Base-by-base conservation (phyloP, 371 early-diverging fungal genomes). In the Blakeslea trispora region DNA sequence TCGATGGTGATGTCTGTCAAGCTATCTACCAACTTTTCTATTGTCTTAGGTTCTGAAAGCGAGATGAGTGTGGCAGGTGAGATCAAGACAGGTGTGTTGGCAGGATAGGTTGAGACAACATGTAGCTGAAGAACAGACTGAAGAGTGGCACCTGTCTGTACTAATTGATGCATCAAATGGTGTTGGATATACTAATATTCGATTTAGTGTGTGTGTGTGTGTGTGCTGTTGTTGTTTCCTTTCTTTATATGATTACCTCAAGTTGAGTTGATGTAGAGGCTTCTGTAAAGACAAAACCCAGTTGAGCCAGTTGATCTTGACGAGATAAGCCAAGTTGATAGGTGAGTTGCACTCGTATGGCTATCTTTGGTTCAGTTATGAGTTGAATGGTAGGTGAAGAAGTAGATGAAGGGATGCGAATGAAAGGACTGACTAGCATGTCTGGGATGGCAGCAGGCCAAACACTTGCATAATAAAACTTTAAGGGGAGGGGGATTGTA, bases 41-140 rank as follows among this genome's bases (percentile, higher is more conserved):
- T 17, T 54, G 41, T 9, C 59, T 54, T 11, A 11, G 40, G n/a
- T n/a, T n/a, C n/a, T n/a, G n/a, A 7, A 28, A 28, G 28, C 7
- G 28, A 28, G 1, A 65, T 11, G 21, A 35, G 35, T 3, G 53
- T 65, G 1, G 56, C 65, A n/a, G 46, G 18, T n/a, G 60, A n/a
- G 1, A 65, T 15, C 8, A 55, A 18, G 0, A 65, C 53, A 14
- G 72, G 77, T 17, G 41, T 56, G n/a, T 64, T 42, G 0, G 59
- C 46, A 13, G 81, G 81, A 13, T 50, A 23, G 1, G 66, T 61
- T 0, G 69, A 68, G 13, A 63, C 40, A 18, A 82, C 52, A 71
- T 74, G 22, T 5, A 63, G 28, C 7, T 22, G 4, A n/a, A 42
- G 1, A 52, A 46, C n/a, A 45, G 37, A 19, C 42, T 19, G 8